Base-by-base conservation (phyloP, 371 early-diverging fungal genomes). In the Mucor velutinosus region DNA sequence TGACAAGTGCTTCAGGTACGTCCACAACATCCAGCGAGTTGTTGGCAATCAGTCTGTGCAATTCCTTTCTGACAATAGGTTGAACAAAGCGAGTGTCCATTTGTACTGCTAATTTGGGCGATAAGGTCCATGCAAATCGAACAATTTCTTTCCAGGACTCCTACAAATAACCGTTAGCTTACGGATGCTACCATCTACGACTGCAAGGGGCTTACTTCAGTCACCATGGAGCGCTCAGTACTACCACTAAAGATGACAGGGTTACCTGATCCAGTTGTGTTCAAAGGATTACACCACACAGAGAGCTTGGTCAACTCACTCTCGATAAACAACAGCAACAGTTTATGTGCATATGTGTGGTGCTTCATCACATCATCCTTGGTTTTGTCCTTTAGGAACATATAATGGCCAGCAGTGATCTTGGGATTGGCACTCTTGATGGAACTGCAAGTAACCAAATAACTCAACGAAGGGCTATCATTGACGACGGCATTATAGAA, bases 81-180 rank as follows among this genome's bases (percentile, higher is more conserved):
- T 86, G 85, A 47, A 89, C 81, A 76, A 96, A 95, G 5, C 97
- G 89, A 4, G 80, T 62, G 19, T 83, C 77, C 65, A 97, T 80
- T 59, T 93, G 93, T n/a, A 97, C 76, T 0, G 96, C 94, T n/a
- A 97, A 72, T 3, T 76, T 76, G 3, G 97, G 95, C 19, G 89
- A 87, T 1, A 90, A 76, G 17, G 77, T 79, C 97, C 97, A 97
- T 3, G 96, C 94, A 66, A 90, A 90, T 5, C 87, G 82, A 5
- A 95, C 84, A 32, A 90, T 79, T 47, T 81, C 83, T 49, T 85
- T 85, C 96, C 95, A 96, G 15, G 53, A 53, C 27, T 53, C 53
- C 53, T 53, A 53, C 7, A n/a, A 19, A 14, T 14, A 17, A 21
- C 19, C 0, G 45, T 47, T 10, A 47, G 19, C 11, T 23, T 3